Evolutionary conservation across 1,284 basidiomycete species (phyloP), one percentile per base, ranked within the genome.

Genomic region (Rhodotorula glutinis): DNA sequence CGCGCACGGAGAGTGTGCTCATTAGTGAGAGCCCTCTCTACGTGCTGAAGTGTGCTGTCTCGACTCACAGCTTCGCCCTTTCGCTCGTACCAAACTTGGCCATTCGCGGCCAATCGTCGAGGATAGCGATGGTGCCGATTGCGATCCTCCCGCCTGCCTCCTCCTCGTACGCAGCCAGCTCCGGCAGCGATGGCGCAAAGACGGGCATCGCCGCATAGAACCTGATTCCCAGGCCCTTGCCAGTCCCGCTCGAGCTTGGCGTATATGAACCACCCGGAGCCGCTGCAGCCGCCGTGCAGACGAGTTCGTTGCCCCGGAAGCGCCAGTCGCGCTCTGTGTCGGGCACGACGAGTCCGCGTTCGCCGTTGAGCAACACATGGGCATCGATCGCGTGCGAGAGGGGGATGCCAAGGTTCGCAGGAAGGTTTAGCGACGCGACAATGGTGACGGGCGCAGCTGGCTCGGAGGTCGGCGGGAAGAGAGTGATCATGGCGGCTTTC

Each of bases 311-410:
- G 4, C 62, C 62, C 14, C 62, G 25, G 54, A 57, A 74, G 47
- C 73, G 63, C 75, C 75, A 75, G 49, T 75, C 75, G 29, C 65
- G 52, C 47, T 69, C 60, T 25, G 70, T 60, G 30, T 76, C 74
- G 17, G 65, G 44, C 2, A 74, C 57, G 47, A 74, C 66, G 19
- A 76, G 62, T 0, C 73, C 74, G 7, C 62, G 53, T 43, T 70
- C 71, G 4, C 62, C 66, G 46, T 71, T 67, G 46, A 75, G 47
- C 3, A 76, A 56, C 14, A 73, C 63, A 57, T 76, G 75, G 19
- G 67, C 64, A 52, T 73, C 73, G 56, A 76, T 65, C 14, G 71
- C 65, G 40, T 67, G 63, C 5, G 63, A 62, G 23, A 72, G 38
- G 16, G 70, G 72, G 5, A 75, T n/a, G 4, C 63, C 47, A 25